Evolutionary conservation across 2,329 filamentous ascomycete genomes (phyloP).

Genomic region (Ophiostoma ulmi): DNA sequence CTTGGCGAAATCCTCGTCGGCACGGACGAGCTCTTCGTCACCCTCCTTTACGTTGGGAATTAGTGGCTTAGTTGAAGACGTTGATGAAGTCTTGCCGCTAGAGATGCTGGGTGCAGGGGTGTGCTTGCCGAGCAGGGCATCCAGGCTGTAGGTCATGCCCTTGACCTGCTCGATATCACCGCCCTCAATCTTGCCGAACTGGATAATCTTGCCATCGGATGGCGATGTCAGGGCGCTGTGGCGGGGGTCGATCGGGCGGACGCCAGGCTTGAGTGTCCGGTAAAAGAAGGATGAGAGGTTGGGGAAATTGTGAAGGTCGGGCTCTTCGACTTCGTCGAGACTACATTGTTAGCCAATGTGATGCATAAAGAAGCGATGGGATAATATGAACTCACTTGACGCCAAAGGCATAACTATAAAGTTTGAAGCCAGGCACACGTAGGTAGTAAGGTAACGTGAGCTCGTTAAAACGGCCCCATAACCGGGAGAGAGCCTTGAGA

Average conservation of each 20-base stretch:
- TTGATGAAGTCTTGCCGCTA: constrained; percentile 25
- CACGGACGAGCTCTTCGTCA: constrained; percentile 63
- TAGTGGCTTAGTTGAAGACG: not conserved
- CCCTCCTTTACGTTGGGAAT: constrained; percentile 31
- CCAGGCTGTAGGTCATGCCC: constrained; percentile 94
- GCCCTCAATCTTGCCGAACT: constrained; percentile 86
- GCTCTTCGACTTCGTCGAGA: constrained; percentile 79
- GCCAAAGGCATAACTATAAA: constrained; percentile 89
- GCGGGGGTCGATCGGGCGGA: constrained; percentile 76
- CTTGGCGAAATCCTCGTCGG: constrained; percentile 86
- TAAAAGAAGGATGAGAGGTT: constrained; percentile 98
- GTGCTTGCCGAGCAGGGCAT: constrained; percentile 75
- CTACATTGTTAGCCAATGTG: constrained; percentile 37
- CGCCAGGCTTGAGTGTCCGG: constrained; percentile 83
- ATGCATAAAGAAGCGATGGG: not conserved
- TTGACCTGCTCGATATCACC: constrained; percentile 98
- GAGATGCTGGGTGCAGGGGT: constrained; percentile 53
- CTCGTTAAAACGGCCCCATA: constrained; percentile 92
- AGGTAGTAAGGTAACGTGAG: constrained; percentile 81
- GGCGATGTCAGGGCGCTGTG: constrained; percentile 78
- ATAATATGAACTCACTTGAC: constrained; percentile 53
- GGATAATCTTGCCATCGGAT: constrained; percentile 82
- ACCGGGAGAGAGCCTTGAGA: constrained; percentile 78
- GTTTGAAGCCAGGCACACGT: constrained; percentile 81
- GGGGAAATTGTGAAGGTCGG: constrained; percentile 81